These are phyloP conservation scores for Axilococcus clingmanii DNA, from an alignment of 139 green algal species.

Conservation along the genomic window DNA sequence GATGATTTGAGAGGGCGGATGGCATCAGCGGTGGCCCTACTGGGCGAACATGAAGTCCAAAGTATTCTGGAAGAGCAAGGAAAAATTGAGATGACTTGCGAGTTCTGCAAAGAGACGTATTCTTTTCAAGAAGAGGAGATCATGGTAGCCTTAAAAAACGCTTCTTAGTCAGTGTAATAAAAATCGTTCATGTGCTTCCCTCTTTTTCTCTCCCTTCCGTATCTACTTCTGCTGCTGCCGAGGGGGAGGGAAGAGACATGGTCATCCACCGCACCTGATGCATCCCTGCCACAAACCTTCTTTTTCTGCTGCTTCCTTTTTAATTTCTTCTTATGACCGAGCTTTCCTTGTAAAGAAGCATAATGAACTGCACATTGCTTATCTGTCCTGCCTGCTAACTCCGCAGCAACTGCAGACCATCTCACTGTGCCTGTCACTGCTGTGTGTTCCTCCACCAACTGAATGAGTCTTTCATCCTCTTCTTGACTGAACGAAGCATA, in stretches of 20 bases:
- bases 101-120: conserved; percentile 58
- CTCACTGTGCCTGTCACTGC: conserved; percentile 8
- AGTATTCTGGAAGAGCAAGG: conserved; percentile 64
- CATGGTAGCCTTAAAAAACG: conserved; percentile 4
- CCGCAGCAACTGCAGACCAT: conserved; percentile 19
- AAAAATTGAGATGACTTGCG: conserved; percentile 63
- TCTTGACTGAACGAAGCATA: background rate
- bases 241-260: too few relatives aligned
- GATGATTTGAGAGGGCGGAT: conserved; percentile 52
- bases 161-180: background rate
- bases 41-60: conserved; percentile 35
- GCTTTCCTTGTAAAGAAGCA: background rate
- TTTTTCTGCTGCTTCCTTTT: conserved; percentile 2
- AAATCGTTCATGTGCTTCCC: background rate
- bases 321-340: background rate
- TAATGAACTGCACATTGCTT: conserved; percentile 9
- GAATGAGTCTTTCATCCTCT: background rate
- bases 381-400: conserved; percentile 22
- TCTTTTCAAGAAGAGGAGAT: conserved; percentile 49
- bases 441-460: background rate
- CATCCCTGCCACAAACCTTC: too few relatives aligned
- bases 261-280: too few relatives aligned
- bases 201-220: background rate
- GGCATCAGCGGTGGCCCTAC: conserved; percentile 31
- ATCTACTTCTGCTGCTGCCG: too few relatives aligned